Base-by-base conservation (phyloP, 129 eudicot genomes). In the Centaurea solstitialis region DNA sequence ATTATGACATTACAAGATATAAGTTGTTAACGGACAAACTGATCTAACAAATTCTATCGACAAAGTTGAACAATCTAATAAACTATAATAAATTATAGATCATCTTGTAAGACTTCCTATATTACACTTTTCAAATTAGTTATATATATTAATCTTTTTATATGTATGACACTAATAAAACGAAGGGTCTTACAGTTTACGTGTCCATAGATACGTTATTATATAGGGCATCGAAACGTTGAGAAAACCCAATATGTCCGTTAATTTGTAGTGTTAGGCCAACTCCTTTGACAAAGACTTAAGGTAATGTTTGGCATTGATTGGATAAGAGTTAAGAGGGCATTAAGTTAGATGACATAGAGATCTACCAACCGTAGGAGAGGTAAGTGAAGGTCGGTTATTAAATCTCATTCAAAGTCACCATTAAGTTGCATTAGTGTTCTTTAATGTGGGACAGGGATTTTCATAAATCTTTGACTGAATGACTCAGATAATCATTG, bases 401-500 rank as follows among this genome's bases (percentile, higher is more conserved):
- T 76, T 76, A 76, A 74, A 76, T 76, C 71, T 10, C 72, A 76
- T 76, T 76, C 21, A 76, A 76, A 76, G 72, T 59, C 71, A 22
- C 80, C 80, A 76, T 76, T 76, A 76, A 62, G 2, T 64, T 11
- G 80, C 72, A 76, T 76, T 64, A 76, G 61, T 76, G 80, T 37
- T 76, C 72, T 76, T 76, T 76, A 61, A 76, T 76, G 80, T 76
- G 61, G 80, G 72, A 76, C 80, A 61, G 13, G 7, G 17, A 62
- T 26, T 24, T 10, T 38, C 61, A 64, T 65, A 20, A 76, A 15
- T 64, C 72, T 76, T 76, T 76, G 80, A 76, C 80, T 61, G 15
- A 37, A 76, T 62, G 37, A 15, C 35, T 13, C 57, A 64, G 39
- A 38, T 7, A 76, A 64, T 64, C 59, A 76, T 61, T 64, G 61